Conservation (phyloP, 768 basidiomycete genomes). For the Pseudohyphozyma bogoriensis region DNA sequence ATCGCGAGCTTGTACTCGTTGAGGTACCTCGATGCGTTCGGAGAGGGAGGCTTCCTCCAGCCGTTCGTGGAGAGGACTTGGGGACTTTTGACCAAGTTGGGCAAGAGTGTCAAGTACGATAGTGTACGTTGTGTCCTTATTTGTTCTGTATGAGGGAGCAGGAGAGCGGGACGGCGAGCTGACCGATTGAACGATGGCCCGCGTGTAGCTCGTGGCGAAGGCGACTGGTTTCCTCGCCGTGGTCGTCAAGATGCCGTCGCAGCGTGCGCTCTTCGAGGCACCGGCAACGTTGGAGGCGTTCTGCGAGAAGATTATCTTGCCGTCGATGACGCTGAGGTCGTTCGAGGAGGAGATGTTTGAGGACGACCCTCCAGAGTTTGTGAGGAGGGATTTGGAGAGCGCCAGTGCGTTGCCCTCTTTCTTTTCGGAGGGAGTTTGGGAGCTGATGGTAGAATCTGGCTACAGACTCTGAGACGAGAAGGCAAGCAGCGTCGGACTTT, state of each 20-base stretch:
- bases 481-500: slow-evolving; percentile 93
- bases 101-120: slow-evolving; percentile 31
- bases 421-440: too few relatives aligned
- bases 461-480: slow-evolving; percentile 67
- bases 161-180: neutral
- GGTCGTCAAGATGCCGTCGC: slow-evolving; percentile 77
- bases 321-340: slow-evolving; percentile 76
- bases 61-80: slow-evolving; percentile 78
- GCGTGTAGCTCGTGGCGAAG: slow-evolving; percentile 62
- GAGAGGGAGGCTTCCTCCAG: slow-evolving; percentile 35
- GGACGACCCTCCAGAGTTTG: slow-evolving; percentile 91
- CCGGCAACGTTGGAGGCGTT: slow-evolving; percentile 71
- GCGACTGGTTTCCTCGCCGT: slow-evolving; percentile 83
- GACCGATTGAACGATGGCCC: neutral
- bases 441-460: neutral
- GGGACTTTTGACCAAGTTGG: slow-evolving; percentile 51
- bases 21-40: slow-evolving; percentile 42
- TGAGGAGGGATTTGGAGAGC: slow-evolving; percentile 69
- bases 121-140: slow-evolving; percentile 12
- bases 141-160: neutral
- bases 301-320: slow-evolving; percentile 79
- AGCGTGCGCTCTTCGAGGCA: slow-evolving; percentile 62
- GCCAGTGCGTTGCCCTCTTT: slow-evolving; percentile 43
- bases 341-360: slow-evolving; percentile 93
- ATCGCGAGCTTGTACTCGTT: slow-evolving; percentile 61